Conservation (phyloP, 2,329 filamentous ascomycete genomes). For the Claviceps arundinis region DNA sequence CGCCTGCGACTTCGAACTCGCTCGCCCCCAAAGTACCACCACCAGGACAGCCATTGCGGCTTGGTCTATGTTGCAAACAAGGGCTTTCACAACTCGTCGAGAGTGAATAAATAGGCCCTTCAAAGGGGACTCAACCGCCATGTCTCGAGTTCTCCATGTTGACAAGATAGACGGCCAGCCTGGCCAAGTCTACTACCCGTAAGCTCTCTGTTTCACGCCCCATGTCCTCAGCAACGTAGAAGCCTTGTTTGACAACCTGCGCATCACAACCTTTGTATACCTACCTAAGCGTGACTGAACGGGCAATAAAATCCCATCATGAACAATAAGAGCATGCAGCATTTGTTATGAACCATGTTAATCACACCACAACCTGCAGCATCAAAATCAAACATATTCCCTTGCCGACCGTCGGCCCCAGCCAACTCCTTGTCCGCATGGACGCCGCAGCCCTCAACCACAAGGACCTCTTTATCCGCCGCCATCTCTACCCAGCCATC, state of each 20-base stretch:
- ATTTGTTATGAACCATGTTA: too few relatives aligned
- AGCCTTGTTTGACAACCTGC: too few relatives aligned
- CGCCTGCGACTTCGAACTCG: too few relatives aligned
- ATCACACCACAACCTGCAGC: slow-evolving; percentile 18
- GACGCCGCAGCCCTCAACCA: slow-evolving; percentile 81
- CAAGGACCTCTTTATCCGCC: slow-evolving; percentile 86
- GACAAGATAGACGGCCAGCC: slow-evolving; percentile 64
- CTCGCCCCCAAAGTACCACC: too few relatives aligned
- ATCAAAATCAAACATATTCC: slow-evolving; percentile 48
- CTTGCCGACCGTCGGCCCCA: slow-evolving; percentile 47
- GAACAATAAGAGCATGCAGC: too few relatives aligned
- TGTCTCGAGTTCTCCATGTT: slow-evolving; percentile 47
- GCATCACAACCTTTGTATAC: too few relatives aligned
- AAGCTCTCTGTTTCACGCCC: slow-evolving; percentile 12
- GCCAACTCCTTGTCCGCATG: slow-evolving; percentile 63
- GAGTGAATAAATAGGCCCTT: neutral
- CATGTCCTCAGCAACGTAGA: neutral
- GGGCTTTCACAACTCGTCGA: neutral
- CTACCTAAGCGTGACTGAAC: too few relatives aligned
- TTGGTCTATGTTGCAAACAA: too few relatives aligned
- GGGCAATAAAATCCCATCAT: too few relatives aligned
- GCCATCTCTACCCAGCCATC: slow-evolving; percentile 78
- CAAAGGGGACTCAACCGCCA: slow-evolving; percentile 12
- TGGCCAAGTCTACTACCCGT: slow-evolving; percentile 78
- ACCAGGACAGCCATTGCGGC: neutral